Evolutionary conservation across 371 early-diverging fungal genomes (phyloP), one percentile per base, ranked within the genome.

Genomic region (Lichtheimia hyalospora): DNA sequence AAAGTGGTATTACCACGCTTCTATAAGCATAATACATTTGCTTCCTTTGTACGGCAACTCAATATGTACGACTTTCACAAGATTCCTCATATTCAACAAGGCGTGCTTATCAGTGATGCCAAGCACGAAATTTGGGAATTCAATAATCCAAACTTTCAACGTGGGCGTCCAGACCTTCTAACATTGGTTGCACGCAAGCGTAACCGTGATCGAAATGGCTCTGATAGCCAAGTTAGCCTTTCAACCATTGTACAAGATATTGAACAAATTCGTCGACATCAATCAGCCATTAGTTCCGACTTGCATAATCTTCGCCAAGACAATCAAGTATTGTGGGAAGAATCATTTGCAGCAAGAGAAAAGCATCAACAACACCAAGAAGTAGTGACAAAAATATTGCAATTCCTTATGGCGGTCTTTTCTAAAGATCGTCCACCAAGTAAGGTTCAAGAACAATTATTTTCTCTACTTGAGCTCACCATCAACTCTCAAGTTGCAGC

Each of bases 1-100:
- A 84, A 87, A 51, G 77, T 75, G 21, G 86, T 92, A 14, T 68
- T 93, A 46, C 88, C 90, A 16, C 77, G 78, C 24, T 86, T 75
- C 57, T 95, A 93, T 69, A 94, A 93, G 69, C 93, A 94, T 77
- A 85, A 82, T 60, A 94, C 93, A 55, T 88, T 91, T 62, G 82
- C 88, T 18, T 87, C 87, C 21, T 94, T 94, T 83, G 91, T 93
- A 4, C 82, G 94, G 10, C 94, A 94, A 64, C 79, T 94, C 5
- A 94, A 94, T 64, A 91, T 91, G 86, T 89, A 89, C 57, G 90
- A 87, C 20, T 85, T 82, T 52, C 77, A 85, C 61, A 90, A 89
- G 53, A 62, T 78, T 8, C 89, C 90, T 1, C 89, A 91, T 67
- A 64, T 91, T 18, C 84, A 88, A 43, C 87, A 89, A 52, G 90